Evolutionary conservation across 805 yeast species (phyloP), one percentile per base, ranked within the genome.

Genomic region (Metschnikowia reukaufii): DNA sequence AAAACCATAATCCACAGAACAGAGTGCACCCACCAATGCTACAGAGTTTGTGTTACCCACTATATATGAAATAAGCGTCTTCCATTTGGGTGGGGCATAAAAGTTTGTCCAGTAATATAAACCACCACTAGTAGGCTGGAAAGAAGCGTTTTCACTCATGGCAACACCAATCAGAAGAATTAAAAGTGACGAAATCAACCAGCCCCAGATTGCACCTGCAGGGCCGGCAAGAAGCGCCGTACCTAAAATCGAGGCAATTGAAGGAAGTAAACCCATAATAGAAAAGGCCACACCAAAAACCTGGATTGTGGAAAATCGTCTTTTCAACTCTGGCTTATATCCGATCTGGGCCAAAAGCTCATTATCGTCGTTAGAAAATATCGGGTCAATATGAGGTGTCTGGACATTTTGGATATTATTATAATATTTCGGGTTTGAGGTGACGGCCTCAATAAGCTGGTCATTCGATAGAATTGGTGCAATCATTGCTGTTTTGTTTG

Each of bases 41-140:
- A 86, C 61, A 0, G 89, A 72, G 62, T 85, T 84, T 5, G 86
- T 74, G 57, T 82, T 77, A 4, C 90, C 92, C 49, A 84, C 81
- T 35, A 84, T 59, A 36, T 52, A 64, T 21, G 63, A 57, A 3
- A 64, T 42, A 18, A 51, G 33, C 12, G 64, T 61, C 51, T 58
- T 61, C 39, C 34, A 54, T 31, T 39, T 45, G 4, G 60, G 56
- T 1, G 88, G 90, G 20, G 89, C 81, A 59, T 81, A 84, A 59
- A 81, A 75, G 62, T 73, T 81, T 1, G 87, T 79, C 83, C 86
- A 64, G 64, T 78, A 81, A 60, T 83, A 86, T 33, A 85, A 66
- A 7, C 91, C 91, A 45, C 91, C 91, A 17, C 86, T 78, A 1
- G 91, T 84, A 21, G 92, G 91, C 52, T 82, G 77, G 1, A 89